phyloP scores from a whole-genome alignment of 2,329 filamentous ascomycete genomes.

The Macroventuria anomochaeta region DNA sequence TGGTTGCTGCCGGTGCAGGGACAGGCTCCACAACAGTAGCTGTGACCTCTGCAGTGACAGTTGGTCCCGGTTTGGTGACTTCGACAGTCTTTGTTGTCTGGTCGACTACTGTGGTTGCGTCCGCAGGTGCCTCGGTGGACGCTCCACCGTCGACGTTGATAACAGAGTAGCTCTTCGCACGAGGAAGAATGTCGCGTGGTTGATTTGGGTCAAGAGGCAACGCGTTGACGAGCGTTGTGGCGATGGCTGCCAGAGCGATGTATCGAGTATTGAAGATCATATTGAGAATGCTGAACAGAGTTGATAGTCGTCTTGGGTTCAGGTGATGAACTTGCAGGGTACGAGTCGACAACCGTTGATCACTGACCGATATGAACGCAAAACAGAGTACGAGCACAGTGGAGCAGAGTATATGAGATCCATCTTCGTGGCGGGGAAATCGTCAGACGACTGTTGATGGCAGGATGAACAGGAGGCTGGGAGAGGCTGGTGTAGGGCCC shows the following conservation, averaged over 20 bases:
- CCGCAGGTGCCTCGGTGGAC: slow-evolving; percentile 26
- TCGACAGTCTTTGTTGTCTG: slow-evolving; percentile 36
- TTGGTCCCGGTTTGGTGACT: slow-evolving; percentile 31
- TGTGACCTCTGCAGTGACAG: slow-evolving; percentile 35
- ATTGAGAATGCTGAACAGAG: slow-evolving; percentile 20
- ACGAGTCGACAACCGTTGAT: background rate
- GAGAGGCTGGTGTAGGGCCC: slow-evolving; percentile 8
- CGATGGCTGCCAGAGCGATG: slow-evolving; percentile 29
- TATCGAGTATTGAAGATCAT: slow-evolving; percentile 37
- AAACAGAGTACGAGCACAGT: slow-evolving; percentile 6
- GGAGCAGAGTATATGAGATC: slow-evolving; percentile 11
- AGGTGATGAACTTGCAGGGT: background rate
- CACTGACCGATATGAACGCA: slow-evolving; percentile 2
- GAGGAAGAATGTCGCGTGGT: slow-evolving; percentile 25
- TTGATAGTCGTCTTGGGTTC: background rate
- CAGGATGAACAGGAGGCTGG: slow-evolving; percentile 13
- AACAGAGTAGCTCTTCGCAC: slow-evolving; percentile 46
- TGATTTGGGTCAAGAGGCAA: slow-evolving; percentile 35
- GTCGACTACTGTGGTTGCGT: slow-evolving; percentile 31
- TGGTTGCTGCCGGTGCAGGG: slow-evolving; percentile 21
- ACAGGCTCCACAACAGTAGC: slow-evolving; percentile 23
- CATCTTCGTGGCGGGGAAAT: slow-evolving; percentile 16
- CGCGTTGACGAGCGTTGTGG: slow-evolving; percentile 31
- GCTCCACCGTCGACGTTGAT: slow-evolving; percentile 51
- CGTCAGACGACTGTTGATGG: slow-evolving; percentile 3